These are phyloP conservation scores for Penicillium sp. DNA, from an alignment of 2,329 filamentous ascomycete species.

Conservation along the genomic window DNA sequence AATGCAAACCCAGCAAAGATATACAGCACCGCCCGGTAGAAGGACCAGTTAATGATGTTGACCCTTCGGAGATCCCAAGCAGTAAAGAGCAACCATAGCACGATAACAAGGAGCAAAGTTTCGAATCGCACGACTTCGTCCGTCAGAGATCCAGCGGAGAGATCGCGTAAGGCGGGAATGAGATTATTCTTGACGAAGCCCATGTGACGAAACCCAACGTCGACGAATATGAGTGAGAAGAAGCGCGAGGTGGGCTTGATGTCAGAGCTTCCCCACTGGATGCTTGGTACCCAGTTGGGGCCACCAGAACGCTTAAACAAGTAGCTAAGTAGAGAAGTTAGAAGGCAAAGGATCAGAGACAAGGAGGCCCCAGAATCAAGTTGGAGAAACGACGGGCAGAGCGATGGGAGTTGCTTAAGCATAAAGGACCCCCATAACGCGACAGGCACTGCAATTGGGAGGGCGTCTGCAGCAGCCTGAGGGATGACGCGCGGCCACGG, in stretches of 20 bases:
- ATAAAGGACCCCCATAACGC: background rate
- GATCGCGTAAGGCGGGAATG: background rate
- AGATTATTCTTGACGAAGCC: background rate
- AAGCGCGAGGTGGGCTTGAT: background rate
- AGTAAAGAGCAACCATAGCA: slow-evolving; percentile 5
- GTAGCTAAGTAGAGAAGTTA: background rate
- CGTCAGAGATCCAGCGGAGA: background rate
- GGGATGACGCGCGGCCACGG: slow-evolving; percentile 10
- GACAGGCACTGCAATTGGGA: background rate
- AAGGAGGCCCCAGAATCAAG: background rate
- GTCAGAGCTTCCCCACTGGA: slow-evolving; percentile 9
- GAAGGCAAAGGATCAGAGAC: background rate
- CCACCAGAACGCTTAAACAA: background rate
- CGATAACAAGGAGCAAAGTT: background rate
- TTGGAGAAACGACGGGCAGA: background rate
- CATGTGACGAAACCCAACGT: background rate
- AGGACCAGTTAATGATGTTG: background rate
- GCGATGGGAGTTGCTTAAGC: background rate
- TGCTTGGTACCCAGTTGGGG: background rate
- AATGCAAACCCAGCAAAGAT: background rate
- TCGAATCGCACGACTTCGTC: background rate
- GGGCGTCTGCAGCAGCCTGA: background rate
- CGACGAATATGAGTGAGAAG: background rate
- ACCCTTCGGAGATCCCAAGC: slow-evolving; percentile 11
- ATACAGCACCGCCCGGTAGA: background rate